These are phyloP conservation scores for Phalaenopsis hybrid DNA, from an alignment of 116 monocot species.

Conservation along the genomic window DNA sequence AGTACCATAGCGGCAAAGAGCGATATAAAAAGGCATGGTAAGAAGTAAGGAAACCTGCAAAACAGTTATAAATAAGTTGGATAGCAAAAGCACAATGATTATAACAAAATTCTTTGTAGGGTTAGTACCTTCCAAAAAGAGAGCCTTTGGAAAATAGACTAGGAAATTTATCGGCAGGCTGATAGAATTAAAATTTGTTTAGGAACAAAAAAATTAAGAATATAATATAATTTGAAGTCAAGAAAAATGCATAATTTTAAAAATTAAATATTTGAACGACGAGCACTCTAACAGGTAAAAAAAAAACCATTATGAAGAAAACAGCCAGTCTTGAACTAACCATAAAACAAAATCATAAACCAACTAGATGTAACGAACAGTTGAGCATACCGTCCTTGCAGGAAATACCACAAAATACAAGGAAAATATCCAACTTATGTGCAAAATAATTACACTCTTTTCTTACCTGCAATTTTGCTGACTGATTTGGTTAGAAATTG, in stretches of 20 bases:
- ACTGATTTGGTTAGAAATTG: not conserved
- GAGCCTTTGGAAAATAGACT: slow-evolving; percentile 32
- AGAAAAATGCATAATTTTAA: not conserved
- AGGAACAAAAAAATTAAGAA: not conserved
- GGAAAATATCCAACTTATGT: not conserved
- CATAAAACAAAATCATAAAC: slow-evolving; percentile 3
- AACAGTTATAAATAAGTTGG: not conserved
- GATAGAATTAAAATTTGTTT: not conserved
- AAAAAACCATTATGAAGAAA: not conserved
- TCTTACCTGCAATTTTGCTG: not conserved
- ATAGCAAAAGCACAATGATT: not conserved
- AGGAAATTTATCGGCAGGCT: slow-evolving; percentile 54
- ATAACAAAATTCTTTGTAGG: not conserved
- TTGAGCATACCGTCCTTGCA: not conserved
- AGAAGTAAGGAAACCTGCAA: slow-evolving; percentile 51
- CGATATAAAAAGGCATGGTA: slow-evolving; percentile 48
- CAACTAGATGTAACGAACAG: not conserved
- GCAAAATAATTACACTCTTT: not conserved
- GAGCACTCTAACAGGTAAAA: not conserved
- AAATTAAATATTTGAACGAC: not conserved
- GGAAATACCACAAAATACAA: not conserved
- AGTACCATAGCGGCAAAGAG: slow-evolving; percentile 30
- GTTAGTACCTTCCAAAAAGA: slow-evolving; percentile 35
- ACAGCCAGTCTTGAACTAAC: not conserved
- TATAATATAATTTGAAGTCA: not conserved